Evolutionary conservation across 2,329 filamentous ascomycete genomes (phyloP), one percentile per base, ranked within the genome.

Genomic region (Penicillium sp.): DNA sequence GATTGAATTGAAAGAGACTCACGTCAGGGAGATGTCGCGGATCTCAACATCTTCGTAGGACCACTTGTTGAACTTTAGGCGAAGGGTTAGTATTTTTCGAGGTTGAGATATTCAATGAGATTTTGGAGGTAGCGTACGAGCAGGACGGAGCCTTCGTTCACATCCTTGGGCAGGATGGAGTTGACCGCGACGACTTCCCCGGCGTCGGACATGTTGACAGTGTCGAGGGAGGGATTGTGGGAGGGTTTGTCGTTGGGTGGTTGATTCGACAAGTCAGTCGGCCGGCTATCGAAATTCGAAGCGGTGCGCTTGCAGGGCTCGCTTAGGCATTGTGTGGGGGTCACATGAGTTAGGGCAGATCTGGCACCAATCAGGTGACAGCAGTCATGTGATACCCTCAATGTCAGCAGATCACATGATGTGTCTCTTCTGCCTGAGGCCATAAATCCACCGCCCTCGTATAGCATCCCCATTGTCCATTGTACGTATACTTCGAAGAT

Each of bases 11-110:
- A 61, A 52, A 58, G 49, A 71, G 79, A 91, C 84, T 95, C 63
- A 99, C 94, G 93, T 97, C 84, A 99, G 86, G 75, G 94, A 99
- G 83, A 99, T 97, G 80, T 99, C 94, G 81, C 93, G 89, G 82
- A 99, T 94, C 87, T 99, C 94, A 77, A 99, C 93, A 88, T 97
- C 91, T 79, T 94, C 94, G 83, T 97, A 99, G 82, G 82, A 88
- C 87, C 92, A 96, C 83, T 95, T 96, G 88, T 94, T 95, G 87
- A 96, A 96, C 73, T 45, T 45, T 45, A n/a, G 42, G 42, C 26
- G 31, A 21, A 14, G n/a, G 16, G 26, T 45, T 45, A 45, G 42
- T 24, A 45, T 45, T 31, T 45, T 43, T 43, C 39, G 42, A 29
- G 42, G 21, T 31, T 29, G 7, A 29, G 8, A 31, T 31, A n/a